phyloP scores from a whole-genome alignment of 345 rosid genomes.

The Euphorbia tirucalli region DNA sequence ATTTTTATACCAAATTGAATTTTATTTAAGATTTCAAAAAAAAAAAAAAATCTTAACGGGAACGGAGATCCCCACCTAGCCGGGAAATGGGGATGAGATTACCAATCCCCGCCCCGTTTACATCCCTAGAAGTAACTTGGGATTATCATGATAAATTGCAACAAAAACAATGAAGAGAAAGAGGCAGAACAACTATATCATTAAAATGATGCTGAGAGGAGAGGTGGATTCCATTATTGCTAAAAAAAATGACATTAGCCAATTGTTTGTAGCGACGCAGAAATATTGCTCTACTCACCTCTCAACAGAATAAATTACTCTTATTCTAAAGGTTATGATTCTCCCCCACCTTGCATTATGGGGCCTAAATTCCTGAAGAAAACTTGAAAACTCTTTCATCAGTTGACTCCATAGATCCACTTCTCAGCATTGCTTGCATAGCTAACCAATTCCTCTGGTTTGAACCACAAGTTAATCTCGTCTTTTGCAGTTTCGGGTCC shows the following conservation, averaged over 20 bases:
- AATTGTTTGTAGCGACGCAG: neutral
- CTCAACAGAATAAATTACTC: neutral
- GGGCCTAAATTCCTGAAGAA: conserved; percentile 30
- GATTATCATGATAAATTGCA: neutral
- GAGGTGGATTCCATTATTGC: conserved; percentile 12
- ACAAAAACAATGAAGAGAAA: neutral
- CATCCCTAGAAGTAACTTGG: no score
- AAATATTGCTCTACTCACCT: conserved; percentile 12
- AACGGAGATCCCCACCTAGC: no score
- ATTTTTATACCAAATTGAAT: no score
- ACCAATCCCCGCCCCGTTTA: no score
- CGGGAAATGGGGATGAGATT: no score
- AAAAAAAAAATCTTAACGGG: no score
- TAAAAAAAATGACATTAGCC: neutral
- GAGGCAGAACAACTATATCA: neutral
- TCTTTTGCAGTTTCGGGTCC: conserved; percentile 96
- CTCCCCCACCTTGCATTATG: conserved; percentile 19
- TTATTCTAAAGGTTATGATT: conserved; percentile 36
- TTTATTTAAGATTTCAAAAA: no score
- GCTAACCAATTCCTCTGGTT: conserved; percentile 83
- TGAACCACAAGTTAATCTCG: conserved; percentile 90
- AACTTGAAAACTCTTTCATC: conserved; percentile 10
- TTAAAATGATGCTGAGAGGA: neutral
- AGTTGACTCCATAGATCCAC: conserved; percentile 86
- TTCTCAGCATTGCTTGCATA: conserved; percentile 82